Conservation (phyloP, 208 protist species). For the Trypanosoma theileri region DNA sequence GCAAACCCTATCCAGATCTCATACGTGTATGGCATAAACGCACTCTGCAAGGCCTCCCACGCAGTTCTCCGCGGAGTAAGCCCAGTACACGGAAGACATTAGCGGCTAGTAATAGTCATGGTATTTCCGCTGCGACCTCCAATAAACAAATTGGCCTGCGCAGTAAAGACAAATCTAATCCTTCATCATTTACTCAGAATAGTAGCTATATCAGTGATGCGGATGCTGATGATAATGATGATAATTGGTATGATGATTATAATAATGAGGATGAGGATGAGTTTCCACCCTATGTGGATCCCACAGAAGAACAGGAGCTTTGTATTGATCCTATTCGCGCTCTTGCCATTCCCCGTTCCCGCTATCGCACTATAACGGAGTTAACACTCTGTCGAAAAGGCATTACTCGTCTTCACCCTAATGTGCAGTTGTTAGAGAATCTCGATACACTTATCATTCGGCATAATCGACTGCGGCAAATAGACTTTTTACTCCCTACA, state of each 20-base stretch:
- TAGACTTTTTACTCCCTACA: constrained; percentile 47
- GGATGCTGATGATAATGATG: neutral
- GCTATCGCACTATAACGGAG: constrained; percentile 38
- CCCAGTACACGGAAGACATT: no score
- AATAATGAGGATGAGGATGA: constrained; percentile 1
- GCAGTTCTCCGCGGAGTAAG: neutral
- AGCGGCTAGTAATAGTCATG: neutral
- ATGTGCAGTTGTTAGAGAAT: constrained; percentile 61
- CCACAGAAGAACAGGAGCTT: constrained; percentile 29
- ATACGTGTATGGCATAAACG: constrained; percentile 1
- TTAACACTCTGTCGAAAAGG: constrained; percentile 43
- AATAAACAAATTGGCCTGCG: neutral
- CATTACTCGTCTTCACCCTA: constrained; percentile 61
- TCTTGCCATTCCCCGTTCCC: constrained; percentile 43
- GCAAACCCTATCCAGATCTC: constrained; percentile 4
- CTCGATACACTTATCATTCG: constrained; percentile 62
- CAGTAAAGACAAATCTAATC: no score
- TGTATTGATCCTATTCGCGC: constrained; percentile 57
- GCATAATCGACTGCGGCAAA: constrained; percentile 52
- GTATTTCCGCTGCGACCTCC: neutral
- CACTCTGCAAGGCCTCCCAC: constrained; percentile 2
- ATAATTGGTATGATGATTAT: no score
- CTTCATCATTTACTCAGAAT: no score
- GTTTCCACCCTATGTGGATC: constrained; percentile 36
- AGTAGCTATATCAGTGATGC: neutral